These are phyloP conservation scores for Dictyophora rubrovolvata DNA, from an alignment of 768 basidiomycete genomes.

Conservation along the genomic window DNA sequence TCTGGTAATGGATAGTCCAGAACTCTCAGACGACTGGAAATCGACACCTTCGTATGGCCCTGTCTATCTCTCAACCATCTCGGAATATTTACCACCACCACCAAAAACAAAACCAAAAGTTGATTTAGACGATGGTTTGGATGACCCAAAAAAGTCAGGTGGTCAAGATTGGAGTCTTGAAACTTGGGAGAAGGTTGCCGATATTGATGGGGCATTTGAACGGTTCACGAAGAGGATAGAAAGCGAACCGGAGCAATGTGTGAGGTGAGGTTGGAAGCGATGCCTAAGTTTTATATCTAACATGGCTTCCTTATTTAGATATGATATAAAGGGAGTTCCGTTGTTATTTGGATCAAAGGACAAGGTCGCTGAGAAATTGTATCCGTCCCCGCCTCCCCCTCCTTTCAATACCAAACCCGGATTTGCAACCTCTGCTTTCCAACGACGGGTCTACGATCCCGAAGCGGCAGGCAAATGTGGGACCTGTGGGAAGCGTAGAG, in stretches of 20 bases:
- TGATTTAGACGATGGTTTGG: conserved; percentile 29
- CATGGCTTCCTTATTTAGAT: conserved; percentile 34
- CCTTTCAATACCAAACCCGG: conserved; percentile 41
- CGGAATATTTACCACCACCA: conserved; percentile 60
- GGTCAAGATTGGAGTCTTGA: conserved; percentile 59
- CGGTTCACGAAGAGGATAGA: conserved; percentile 66
- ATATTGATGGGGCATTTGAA: conserved; percentile 80
- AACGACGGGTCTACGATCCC: conserved; percentile 45
- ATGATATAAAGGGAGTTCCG: conserved; percentile 79
- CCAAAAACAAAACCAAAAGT: conserved; percentile 35
- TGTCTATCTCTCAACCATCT: conserved; percentile 62
- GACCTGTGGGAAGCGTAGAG: conserved; percentile 51
- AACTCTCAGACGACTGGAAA: conserved; percentile 35
- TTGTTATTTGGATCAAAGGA: conserved; percentile 74
- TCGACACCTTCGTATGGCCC: conserved; percentile 49
- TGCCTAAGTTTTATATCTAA: not conserved
- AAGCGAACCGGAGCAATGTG: conserved; percentile 71
- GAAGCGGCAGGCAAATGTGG: conserved; percentile 40
- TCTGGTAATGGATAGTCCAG: conserved; percentile 19
- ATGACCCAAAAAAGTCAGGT: conserved; percentile 17
- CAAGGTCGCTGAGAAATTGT: conserved; percentile 59
- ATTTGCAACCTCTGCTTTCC: conserved; percentile 34
- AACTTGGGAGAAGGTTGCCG: conserved; percentile 69
- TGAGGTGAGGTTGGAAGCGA: conserved; percentile 47
- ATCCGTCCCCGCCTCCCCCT: conserved; percentile 42